Evolutionary conservation across 1,284 basidiomycete species (phyloP), one percentile per base, ranked within the genome.

Genomic region (Ceratobasidium papillatum): DNA sequence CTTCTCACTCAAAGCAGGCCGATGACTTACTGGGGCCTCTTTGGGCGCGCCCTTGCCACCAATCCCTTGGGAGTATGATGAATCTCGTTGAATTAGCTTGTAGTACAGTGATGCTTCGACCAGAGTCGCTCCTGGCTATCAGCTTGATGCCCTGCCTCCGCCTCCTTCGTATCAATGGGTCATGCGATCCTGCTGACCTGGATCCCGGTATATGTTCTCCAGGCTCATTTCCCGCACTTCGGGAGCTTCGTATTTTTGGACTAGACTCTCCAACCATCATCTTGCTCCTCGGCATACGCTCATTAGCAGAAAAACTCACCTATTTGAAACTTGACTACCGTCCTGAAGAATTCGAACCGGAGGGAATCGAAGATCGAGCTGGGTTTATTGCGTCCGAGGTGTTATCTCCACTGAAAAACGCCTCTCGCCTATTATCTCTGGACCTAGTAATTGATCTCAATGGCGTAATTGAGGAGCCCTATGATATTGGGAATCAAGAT

Each of bases 401-500:
- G 14, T 51, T 25, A 8, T 38, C 19, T n/a, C 25, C 8, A 12
- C 34, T 25, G 22, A 32, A 14, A 34, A 30, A 27, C 47, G 19
- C 65, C 9, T 34, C 65, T 17, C 4, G 17, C 8, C 65, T 68
- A 30, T 22, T 2, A 25, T 27, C 3, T 14, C 25, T 68, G 5
- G 22, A 41, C 49, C 49, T 68, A 1, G 17, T 52, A 2, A 3
- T 68, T 14, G 30, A 68, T 4, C 32, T 54, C 30, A 30, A 41
- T 30, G 30, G 47, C 27, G 27, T 5, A 14, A 19, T 32, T 22
- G 64, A 51, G 2, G 47, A 51, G 2, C 38, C 65, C 9, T 56
- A 56, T 25, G 36, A 68, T 47, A 68, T 68, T 41, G 51, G 65
- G n/a, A 3, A 51, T 19, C 47, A 41, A 34, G 65, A 54, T 34